Base-by-base conservation (phyloP, 345 rosid genomes). In the rapeseed (Brassica napus) region DNA sequence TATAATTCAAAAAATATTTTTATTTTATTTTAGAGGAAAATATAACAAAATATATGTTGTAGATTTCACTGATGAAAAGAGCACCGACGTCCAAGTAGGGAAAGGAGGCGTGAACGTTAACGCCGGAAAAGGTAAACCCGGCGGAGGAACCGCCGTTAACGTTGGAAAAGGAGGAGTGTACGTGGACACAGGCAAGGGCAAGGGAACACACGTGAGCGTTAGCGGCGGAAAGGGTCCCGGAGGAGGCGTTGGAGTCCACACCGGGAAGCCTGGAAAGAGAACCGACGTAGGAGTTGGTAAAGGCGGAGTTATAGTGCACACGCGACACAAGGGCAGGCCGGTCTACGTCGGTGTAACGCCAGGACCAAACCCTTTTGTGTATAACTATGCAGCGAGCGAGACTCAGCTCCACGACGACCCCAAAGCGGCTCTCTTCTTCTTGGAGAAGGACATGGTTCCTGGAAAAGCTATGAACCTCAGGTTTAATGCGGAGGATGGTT, bases 211-310 rank as follows among this genome's bases (percentile, higher is more conserved):
- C 31, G 91, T 86, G 1, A 71, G 68, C 26, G 91, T 86, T 8
- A 82, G 89, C 69, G 81, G 88, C 55, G 83, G 83, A 49, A 79
- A 79, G 74, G 78, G 82, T 11, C 74, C 35, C 12, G 81, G 76
- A 18, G 86, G 74, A 14, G 90, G 87, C 15, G 88, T 83, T 0
- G 83, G 73, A 2, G 94, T 84, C 34, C 66, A 79, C 71, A 77
- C 94, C 0, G 89, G 92, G 8, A 86, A 81, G 67, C 85, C 88
- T 0, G 86, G 82, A 0, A 73, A 63, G 10, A 67, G 91, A 66
- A 89, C 97, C 66, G 76, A 42, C 3, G 97, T 89, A 32, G 88
- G 88, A 28, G 97, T 89, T 0, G 97, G 95, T 76, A 89, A 91
- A 85, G 95, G 97, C 5, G 97, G 94, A 54, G 94, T 87, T 35